These are phyloP conservation scores for Tagetes erecta DNA, from an alignment of 129 eudicot genomes.

Conservation along the genomic window DNA sequence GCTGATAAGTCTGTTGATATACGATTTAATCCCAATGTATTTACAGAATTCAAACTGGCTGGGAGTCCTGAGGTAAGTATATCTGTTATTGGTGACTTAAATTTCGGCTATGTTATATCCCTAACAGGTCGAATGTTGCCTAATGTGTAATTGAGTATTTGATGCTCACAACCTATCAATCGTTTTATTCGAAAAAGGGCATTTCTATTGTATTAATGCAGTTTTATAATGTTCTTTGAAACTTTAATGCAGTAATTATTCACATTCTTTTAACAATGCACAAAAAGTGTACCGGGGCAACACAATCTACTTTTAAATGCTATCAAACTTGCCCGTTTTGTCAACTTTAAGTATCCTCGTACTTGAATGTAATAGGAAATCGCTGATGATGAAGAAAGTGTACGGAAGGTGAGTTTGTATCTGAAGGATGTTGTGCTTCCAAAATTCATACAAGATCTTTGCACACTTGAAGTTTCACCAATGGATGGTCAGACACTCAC, in stretches of 20 bases:
- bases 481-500: constrained; percentile 99
- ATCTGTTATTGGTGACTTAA: neutral
- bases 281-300: neutral
- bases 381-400: constrained; percentile 87
- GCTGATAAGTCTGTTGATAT: constrained; percentile 45
- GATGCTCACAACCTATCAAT: neutral
- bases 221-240: neutral
- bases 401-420: constrained; percentile 73
- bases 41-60: constrained; percentile 85
- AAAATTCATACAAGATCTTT: constrained; percentile 79
- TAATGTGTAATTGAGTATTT: neutral
- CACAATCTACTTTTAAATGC: neutral
- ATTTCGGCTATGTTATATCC: neutral
- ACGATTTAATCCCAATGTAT: constrained; percentile 84
- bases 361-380: constrained; percentile 59
- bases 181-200: neutral
- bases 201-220: neutral
- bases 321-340: neutral
- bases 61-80: constrained; percentile 65
- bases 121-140: neutral
- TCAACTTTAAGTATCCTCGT: too few relatives aligned
- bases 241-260: neutral
- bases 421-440: constrained; percentile 66
- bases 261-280: neutral
- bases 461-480: constrained; percentile 95